Conservation (phyloP, 495 filamentous ascomycete species). For the Halenospora varia region DNA sequence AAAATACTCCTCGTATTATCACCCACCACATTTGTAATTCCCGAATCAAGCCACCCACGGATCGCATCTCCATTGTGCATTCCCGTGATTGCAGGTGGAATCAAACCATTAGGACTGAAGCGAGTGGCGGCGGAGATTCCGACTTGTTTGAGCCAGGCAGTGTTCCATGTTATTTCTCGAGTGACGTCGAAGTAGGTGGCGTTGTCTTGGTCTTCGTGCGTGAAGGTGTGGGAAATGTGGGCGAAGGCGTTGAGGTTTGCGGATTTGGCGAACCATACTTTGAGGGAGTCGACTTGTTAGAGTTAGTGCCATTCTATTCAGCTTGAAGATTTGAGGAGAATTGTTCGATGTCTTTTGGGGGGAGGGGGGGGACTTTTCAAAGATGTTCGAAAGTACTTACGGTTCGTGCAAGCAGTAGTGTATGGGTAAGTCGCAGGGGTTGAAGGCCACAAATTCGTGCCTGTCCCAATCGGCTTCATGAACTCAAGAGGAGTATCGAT, state of each 20-base stretch:
- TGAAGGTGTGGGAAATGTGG: slow-evolving; percentile 60
- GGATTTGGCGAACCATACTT: slow-evolving; percentile 44
- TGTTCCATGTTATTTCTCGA: slow-evolving; percentile 57
- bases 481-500: slow-evolving; percentile 51
- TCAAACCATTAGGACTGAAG: slow-evolving; percentile 50
- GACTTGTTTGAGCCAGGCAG: slow-evolving; percentile 50
- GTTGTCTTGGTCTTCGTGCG: slow-evolving; percentile 56
- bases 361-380: no score
- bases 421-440: slow-evolving; percentile 44
- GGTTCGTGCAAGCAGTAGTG: slow-evolving; percentile 39
- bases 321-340: not conserved
- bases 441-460: slow-evolving; percentile 49
- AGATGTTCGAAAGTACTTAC: no score
- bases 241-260: slow-evolving; percentile 50
- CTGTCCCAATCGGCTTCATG: slow-evolving; percentile 53
- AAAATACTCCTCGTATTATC: slow-evolving; percentile 55
- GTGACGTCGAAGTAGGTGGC: slow-evolving; percentile 53
- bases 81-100: slow-evolving; percentile 61
- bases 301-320: not conserved
- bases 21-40: slow-evolving; percentile 56
- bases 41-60: slow-evolving; percentile 53
- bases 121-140: slow-evolving; percentile 38
- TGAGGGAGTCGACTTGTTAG: slow-evolving; percentile 38
- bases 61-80: slow-evolving; percentile 61
- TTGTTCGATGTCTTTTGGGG: no score